Evolutionary conservation across 2,329 filamentous ascomycete species (phyloP).

Genomic region (Phoma herbarum): DNA sequence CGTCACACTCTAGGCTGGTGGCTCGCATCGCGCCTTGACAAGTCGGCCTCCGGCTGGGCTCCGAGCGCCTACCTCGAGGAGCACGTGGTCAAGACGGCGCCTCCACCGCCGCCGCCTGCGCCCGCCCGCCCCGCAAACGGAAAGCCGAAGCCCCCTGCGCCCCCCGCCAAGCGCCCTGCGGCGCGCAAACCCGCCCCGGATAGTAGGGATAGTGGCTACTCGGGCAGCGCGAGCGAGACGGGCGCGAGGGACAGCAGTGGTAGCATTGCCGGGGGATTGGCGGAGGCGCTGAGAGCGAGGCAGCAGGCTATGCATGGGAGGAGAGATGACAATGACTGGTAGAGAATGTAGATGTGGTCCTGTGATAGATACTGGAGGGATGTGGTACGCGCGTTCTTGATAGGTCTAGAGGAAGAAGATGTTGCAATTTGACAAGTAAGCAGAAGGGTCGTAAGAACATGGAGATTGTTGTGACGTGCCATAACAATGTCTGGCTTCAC

Average conservation of each 20-base stretch:
- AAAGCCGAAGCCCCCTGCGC: slow-evolving; percentile 78
- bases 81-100: slow-evolving; percentile 65
- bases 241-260: slow-evolving; percentile 53
- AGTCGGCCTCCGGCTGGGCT: slow-evolving; percentile 85
- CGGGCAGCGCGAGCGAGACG: slow-evolving; percentile 50
- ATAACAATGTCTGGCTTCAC: not conserved
- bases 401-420: not conserved
- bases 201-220: slow-evolving; percentile 70
- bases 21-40: slow-evolving; percentile 79
- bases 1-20: slow-evolving; percentile 78
- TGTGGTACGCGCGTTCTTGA: not conserved
- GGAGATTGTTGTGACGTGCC: not conserved
- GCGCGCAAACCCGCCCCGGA: slow-evolving; percentile 75
- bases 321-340: slow-evolving; percentile 51
- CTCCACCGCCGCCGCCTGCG: slow-evolving; percentile 61
- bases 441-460: not conserved
- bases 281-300: slow-evolving; percentile 59
- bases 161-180: slow-evolving; percentile 81
- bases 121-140: slow-evolving; percentile 69
- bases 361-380: not conserved
- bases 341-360: slow-evolving; percentile 2
- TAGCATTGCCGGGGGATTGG: slow-evolving; percentile 59
- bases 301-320: slow-evolving; percentile 59
- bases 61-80: slow-evolving; percentile 95
- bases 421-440: not conserved